These are phyloP conservation scores for Hirschioporus abietinus DNA, from an alignment of 768 basidiomycete genomes.

Conservation along the genomic window DNA sequence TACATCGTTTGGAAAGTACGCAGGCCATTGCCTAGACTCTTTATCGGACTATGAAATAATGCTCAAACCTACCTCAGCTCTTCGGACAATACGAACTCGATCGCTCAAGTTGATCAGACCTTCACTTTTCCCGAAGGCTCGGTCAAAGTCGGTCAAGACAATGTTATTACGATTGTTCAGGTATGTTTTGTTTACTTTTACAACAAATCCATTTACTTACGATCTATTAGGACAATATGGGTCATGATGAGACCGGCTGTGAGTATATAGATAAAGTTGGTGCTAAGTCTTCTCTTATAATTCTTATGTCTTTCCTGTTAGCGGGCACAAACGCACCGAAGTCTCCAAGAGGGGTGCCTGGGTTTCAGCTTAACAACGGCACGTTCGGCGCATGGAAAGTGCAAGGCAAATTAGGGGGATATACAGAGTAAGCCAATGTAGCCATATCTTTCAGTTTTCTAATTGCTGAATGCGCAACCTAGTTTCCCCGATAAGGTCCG, in stretches of 20 bases:
- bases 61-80: slow-evolving; percentile 36
- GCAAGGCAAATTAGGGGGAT: slow-evolving; percentile 74
- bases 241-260: slow-evolving; percentile 58
- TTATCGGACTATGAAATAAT: neutral
- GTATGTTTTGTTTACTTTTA: slow-evolving; percentile 24
- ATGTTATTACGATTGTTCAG: slow-evolving; percentile 75
- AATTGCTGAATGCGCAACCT: too few species aligned
- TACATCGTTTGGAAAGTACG: slow-evolving; percentile 72
- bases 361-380: slow-evolving; percentile 63
- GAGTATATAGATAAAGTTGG: slow-evolving; percentile 13
- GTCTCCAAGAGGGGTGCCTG: slow-evolving; percentile 73
- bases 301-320: slow-evolving; percentile 13
- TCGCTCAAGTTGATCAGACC: slow-evolving; percentile 63
- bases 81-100: slow-evolving; percentile 53
- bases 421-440: slow-evolving; percentile 47
- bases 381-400: slow-evolving; percentile 59
- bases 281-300: neutral
- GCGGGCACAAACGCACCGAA: slow-evolving; percentile 51
- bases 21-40: slow-evolving; percentile 4
- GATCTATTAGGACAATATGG: slow-evolving; percentile 65
- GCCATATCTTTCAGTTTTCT: neutral
- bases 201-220: neutral
- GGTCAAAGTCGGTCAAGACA: slow-evolving; percentile 48
- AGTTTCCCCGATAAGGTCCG: slow-evolving; percentile 74
- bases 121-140: slow-evolving; percentile 58